Percentiles rank a stretch among this genome's conserved stretches.
Evolutionary conservation across 2,329 filamentous ascomycete genomes (phyloP).

Genomic region (Apiospora marii): DNA sequence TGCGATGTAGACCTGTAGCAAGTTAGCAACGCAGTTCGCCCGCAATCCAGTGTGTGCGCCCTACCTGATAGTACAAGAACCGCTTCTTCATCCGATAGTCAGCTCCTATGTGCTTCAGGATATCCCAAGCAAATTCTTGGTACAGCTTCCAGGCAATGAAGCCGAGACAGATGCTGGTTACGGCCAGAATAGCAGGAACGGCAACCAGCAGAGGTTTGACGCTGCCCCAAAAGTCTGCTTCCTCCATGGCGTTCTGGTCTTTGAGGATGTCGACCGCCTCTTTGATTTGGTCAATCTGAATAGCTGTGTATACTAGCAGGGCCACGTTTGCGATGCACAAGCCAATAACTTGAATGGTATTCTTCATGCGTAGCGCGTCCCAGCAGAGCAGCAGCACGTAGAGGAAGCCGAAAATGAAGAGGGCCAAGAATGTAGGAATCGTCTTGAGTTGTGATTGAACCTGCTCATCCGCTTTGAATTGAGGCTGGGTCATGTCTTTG

Average conservation of each 20-base stretch:
- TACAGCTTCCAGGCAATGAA: slow-evolving; percentile 94
- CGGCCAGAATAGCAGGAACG: slow-evolving; percentile 82
- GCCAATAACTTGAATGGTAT: slow-evolving; percentile 98
- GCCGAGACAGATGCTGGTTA: slow-evolving; percentile 75
- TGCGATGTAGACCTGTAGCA: slow-evolving; percentile 87
- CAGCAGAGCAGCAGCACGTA: slow-evolving; percentile 91
- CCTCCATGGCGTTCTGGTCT: slow-evolving; percentile 52
- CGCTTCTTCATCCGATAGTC: slow-evolving; percentile 96
- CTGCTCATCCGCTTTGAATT: slow-evolving; percentile 47
- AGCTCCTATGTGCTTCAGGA: slow-evolving; percentile 98
- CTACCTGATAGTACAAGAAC: slow-evolving; percentile 94
- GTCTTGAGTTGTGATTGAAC: slow-evolving; percentile 67
- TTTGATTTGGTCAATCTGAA: slow-evolving; percentile 90
- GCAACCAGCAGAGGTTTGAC: slow-evolving; percentile 82
- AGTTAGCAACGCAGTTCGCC: background rate
- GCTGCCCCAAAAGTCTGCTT: slow-evolving; percentile 68
- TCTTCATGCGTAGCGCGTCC: slow-evolving; percentile 92
- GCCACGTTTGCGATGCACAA: slow-evolving; percentile 92
- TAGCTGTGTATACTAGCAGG: slow-evolving; percentile 88
- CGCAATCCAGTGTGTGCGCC: slow-evolving; percentile 33
- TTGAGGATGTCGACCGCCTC: slow-evolving; percentile 70
- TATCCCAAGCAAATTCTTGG: slow-evolving; percentile 98
- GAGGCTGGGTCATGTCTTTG: slow-evolving; percentile 33
- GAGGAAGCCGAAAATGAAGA: slow-evolving; percentile 97
- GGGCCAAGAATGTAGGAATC: slow-evolving; percentile 92